Evolutionary conservation across 2,329 filamentous ascomycete genomes (phyloP).

Genomic region (Chalaropsis ovoidea): DNA sequence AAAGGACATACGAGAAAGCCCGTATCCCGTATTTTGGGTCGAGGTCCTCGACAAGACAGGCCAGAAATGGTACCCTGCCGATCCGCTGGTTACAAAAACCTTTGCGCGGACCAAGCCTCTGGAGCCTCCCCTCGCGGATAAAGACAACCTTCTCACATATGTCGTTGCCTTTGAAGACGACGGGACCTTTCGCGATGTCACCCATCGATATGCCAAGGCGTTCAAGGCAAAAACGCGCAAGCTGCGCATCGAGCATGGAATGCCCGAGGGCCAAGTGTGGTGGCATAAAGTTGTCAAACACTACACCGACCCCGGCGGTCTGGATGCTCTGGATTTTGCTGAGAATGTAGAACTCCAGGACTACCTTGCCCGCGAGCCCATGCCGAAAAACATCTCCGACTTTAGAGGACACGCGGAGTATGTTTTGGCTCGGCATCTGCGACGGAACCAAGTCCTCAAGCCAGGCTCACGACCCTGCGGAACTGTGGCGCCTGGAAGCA

Average conservation of each 20-base stretch:
- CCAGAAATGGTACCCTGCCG: slow-evolving; percentile 85
- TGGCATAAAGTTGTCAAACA: slow-evolving; percentile 43
- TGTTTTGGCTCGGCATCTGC: slow-evolving; percentile 75
- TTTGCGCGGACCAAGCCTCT: slow-evolving; percentile 66
- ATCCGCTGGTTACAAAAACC: slow-evolving; percentile 67
- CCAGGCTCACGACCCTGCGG: slow-evolving; percentile 62
- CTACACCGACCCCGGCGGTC: slow-evolving; percentile 36
- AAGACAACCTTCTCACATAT: slow-evolving; percentile 68
- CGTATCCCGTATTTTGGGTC: slow-evolving; percentile 84
- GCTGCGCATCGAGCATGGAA: slow-evolving; percentile 56
- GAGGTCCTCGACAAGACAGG: slow-evolving; percentile 78
- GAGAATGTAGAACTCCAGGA: slow-evolving; percentile 68
- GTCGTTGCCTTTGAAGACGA: slow-evolving; percentile 78
- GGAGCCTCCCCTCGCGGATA: slow-evolving; percentile 72
- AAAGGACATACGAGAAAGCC: slow-evolving; percentile 54
- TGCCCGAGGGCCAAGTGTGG: slow-evolving; percentile 40
- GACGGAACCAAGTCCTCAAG: slow-evolving; percentile 69
- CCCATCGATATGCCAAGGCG: slow-evolving; percentile 72
- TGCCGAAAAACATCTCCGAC: slow-evolving; percentile 76
- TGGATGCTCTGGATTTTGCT: slow-evolving; percentile 64
- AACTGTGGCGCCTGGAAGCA: slow-evolving; percentile 60
- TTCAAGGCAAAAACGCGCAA: slow-evolving; percentile 86
- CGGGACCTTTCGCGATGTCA: slow-evolving; percentile 71
- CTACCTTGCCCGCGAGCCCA: slow-evolving; percentile 63
- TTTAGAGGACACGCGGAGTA: slow-evolving; percentile 80